phyloP scores from a whole-genome alignment of 2,329 filamentous ascomycete species.

The Colletotrichum australisinense region DNA sequence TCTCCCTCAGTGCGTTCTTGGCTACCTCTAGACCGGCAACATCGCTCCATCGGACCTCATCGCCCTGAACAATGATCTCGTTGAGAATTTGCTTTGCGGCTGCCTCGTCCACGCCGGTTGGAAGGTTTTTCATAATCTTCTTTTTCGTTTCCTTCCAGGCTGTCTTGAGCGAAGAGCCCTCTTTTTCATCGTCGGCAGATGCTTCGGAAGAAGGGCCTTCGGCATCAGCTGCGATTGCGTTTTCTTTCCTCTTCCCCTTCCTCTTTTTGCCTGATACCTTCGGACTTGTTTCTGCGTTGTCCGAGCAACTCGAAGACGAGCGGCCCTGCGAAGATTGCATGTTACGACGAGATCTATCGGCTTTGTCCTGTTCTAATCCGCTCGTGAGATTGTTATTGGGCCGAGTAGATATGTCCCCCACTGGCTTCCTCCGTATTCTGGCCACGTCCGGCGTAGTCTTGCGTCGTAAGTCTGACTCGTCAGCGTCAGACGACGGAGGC shows the following conservation, averaged over 20 bases:
- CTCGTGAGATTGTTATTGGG: conserved; percentile 4
- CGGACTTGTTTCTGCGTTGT: not conserved
- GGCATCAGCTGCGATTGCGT: conserved; percentile 52
- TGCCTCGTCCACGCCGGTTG: conserved; percentile 81
- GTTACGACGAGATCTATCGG: not conserved
- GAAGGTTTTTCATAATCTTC: conserved; percentile 79
- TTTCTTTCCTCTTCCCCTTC: conserved; percentile 45
- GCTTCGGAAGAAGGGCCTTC: conserved; percentile 61
- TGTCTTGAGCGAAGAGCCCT: conserved; percentile 52
- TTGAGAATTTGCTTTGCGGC: conserved; percentile 94
- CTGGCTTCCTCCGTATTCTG: conserved; percentile 28
- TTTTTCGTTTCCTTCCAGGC: conserved; percentile 73
- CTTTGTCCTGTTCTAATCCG: conserved; percentile 22
- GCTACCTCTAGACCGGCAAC: conserved; percentile 91
- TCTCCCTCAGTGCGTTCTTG: conserved; percentile 92
- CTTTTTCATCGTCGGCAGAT: conserved; percentile 49
- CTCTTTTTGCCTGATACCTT: not conserved
- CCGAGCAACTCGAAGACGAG: conserved; percentile 24
- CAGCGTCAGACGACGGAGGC: not conserved
- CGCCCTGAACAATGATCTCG: conserved; percentile 93
- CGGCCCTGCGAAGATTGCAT: not conserved
- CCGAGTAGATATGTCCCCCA: not conserved
- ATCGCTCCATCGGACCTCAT: conserved; percentile 95
- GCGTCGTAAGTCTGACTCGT: conserved; percentile 8
- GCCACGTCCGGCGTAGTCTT: conserved; percentile 19